Conservation (phyloP, 2,329 filamentous ascomycete genomes). For the Pyrenophora seminiperda region DNA sequence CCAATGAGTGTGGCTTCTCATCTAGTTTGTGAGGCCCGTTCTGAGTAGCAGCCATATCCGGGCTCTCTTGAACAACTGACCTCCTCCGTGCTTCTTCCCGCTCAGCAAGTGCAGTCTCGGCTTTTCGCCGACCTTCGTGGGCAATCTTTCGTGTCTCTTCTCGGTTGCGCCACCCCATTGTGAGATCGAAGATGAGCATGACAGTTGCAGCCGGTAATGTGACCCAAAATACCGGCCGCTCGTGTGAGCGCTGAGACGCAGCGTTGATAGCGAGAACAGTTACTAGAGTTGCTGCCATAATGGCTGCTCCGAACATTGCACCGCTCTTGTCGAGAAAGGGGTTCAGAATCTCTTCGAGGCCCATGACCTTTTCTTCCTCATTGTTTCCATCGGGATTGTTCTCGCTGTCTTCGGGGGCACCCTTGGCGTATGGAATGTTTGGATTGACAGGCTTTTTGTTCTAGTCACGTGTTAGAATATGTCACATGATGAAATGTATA, state of each 20-base stretch:
- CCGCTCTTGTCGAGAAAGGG: constrained; percentile 72
- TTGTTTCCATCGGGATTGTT: constrained; percentile 54
- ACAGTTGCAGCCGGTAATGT: constrained; percentile 71
- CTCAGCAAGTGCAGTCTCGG: constrained; percentile 51
- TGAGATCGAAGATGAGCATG: constrained; percentile 71
- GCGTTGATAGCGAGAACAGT: constrained; percentile 71
- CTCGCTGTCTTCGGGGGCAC: constrained; percentile 60
- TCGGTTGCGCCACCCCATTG: constrained; percentile 66
- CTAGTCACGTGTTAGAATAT: background rate
- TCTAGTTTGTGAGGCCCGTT: constrained; percentile 3
- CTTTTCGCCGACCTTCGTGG: constrained; percentile 57
- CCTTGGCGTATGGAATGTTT: constrained; percentile 70
- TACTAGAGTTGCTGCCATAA: constrained; percentile 71
- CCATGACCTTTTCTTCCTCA: constrained; percentile 57
- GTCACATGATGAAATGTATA: background rate
- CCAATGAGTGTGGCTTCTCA: constrained; percentile 16
- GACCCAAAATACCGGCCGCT: constrained; percentile 68
- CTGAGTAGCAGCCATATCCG: constrained; percentile 10
- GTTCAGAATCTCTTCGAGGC: constrained; percentile 75
- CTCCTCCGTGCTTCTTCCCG: constrained; percentile 41
- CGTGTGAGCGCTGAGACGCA: constrained; percentile 55
- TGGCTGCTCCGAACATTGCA: constrained; percentile 65
- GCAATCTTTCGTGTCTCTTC: constrained; percentile 68
- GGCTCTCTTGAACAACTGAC: constrained; percentile 16
- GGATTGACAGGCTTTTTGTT: constrained; percentile 68